Conservation (phyloP, 352 stramenopile species). For the Phytophthora pseudosyringae region DNA sequence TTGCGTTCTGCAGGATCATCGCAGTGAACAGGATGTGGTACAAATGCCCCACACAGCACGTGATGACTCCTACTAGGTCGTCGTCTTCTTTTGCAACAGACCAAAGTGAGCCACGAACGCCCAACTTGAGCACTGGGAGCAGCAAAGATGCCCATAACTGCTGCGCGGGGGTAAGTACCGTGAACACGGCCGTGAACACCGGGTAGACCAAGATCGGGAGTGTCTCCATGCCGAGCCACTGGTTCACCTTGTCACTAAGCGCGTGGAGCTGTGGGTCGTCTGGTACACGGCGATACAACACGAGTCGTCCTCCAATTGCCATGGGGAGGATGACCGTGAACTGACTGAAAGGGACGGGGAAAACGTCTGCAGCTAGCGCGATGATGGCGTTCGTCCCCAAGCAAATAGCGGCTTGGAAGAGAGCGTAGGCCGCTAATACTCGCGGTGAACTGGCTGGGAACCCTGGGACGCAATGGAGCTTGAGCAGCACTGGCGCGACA, state of each 20-base stretch:
- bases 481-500: constrained; percentile 16
- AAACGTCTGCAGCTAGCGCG: constrained; percentile 25
- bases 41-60: constrained; percentile 36
- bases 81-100: constrained; percentile 29
- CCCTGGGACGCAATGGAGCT: constrained; percentile 39
- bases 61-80: constrained; percentile 41
- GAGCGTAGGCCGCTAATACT: constrained; percentile 11
- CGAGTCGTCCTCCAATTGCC: constrained; percentile 8
- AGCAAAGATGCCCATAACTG: constrained; percentile 44
- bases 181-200: constrained; percentile 44
- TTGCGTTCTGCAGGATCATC: constrained; percentile 50
- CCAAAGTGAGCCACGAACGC: constrained; percentile 32
- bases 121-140: constrained; percentile 47
- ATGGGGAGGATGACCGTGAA: constrained; percentile 31
- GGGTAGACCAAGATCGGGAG: constrained; percentile 45
- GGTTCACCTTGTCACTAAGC: constrained; percentile 33
- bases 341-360: constrained; percentile 46
- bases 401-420: constrained; percentile 25
- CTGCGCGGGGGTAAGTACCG: constrained; percentile 23
- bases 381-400: constrained; percentile 29
- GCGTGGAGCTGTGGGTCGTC: constrained; percentile 19
- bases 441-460: constrained; percentile 20
- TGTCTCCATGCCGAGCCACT: constrained; percentile 27
- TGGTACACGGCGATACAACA: constrained; percentile 24
- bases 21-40: constrained; percentile 56